A percentile compares a stretch with the other conserved stretches of the same genome.
phyloP scores from a whole-genome alignment of 1,139 yeast genomes.

The Diutina ranongensis region DNA sequence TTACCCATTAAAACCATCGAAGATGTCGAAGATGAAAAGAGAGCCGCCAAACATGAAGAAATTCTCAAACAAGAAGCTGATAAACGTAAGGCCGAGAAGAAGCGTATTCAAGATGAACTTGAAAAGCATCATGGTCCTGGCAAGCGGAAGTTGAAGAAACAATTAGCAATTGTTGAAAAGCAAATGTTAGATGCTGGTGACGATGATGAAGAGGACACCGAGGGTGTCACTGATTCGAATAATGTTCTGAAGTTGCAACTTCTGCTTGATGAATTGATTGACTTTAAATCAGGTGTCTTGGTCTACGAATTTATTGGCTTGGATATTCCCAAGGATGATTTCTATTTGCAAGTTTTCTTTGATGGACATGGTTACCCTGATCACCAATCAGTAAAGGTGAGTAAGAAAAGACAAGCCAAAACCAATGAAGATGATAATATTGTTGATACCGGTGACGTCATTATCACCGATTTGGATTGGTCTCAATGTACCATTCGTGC shows the following conservation, averaged over 20 bases:
- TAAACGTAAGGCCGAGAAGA: slow-evolving; percentile 10
- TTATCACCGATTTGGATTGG: slow-evolving; percentile 66
- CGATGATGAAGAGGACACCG: slow-evolving; percentile 17
- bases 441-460: slow-evolving; percentile 58
- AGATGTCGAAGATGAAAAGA: slow-evolving; percentile 41
- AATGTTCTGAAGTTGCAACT: slow-evolving; percentile 38
- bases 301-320: slow-evolving; percentile 57
- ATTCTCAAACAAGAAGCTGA: slow-evolving; percentile 14
- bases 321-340: slow-evolving; percentile 37
- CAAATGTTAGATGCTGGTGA: slow-evolving; percentile 19
- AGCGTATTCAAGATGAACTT: slow-evolving; percentile 18
- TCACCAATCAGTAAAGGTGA: slow-evolving; percentile 36
- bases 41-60: slow-evolving; percentile 15
- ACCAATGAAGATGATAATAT: slow-evolving; percentile 18
- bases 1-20: slow-evolving; percentile 67
- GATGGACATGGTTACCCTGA: slow-evolving; percentile 63
- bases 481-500: slow-evolving; percentile 57
- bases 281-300: slow-evolving; percentile 65
- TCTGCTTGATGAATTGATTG: slow-evolving; percentile 49
- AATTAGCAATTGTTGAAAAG: slow-evolving; percentile 14
- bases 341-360: slow-evolving; percentile 60
- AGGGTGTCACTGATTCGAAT: slow-evolving; percentile 21
- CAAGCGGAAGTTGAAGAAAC: slow-evolving; percentile 16
- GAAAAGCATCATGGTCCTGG: not conserved
- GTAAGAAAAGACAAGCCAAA: slow-evolving; percentile 19